phyloP scores from a whole-genome alignment of 805 yeast genomes.

The Pichia occidentalis region DNA sequence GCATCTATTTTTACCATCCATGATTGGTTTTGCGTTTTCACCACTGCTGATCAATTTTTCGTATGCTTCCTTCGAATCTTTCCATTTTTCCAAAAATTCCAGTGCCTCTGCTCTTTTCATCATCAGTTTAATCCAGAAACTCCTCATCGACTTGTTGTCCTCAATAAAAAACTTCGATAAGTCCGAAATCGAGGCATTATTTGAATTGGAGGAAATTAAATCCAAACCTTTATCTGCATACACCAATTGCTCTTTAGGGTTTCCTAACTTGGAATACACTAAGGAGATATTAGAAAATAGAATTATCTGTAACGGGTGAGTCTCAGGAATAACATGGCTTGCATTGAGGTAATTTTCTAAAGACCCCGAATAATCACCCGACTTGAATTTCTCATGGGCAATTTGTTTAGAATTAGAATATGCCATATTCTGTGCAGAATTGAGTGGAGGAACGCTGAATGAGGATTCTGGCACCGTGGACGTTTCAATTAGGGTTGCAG shows the following conservation, averaged over 20 bases:
- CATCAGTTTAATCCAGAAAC: constrained; percentile 68
- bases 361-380: constrained; percentile 79
- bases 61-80: constrained; percentile 58
- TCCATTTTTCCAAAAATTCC: constrained; percentile 69
- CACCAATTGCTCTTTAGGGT: constrained; percentile 46
- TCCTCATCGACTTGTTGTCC: constrained; percentile 48
- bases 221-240: constrained; percentile 43
- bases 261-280: constrained; percentile 62
- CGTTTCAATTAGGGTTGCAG: neutral
- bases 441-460: constrained; percentile 17
- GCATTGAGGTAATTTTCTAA: constrained; percentile 49
- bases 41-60: constrained; percentile 61
- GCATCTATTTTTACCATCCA: constrained; percentile 84
- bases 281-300: constrained; percentile 72
- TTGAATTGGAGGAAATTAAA: constrained; percentile 29
- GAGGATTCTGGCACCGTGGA: constrained; percentile 4
- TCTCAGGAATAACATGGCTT: constrained; percentile 45
- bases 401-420: constrained; percentile 43
- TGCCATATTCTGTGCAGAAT: constrained; percentile 24
- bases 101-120: constrained; percentile 74
- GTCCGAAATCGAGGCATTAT: constrained; percentile 13
- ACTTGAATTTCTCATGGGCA: constrained; percentile 60
- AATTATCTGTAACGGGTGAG: constrained; percentile 60
- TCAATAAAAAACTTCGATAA: constrained; percentile 32
- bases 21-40: constrained; percentile 48